These are phyloP conservation scores for Ligustrum vulgare DNA, from an alignment of 257 asterid species.

Conservation along the genomic window DNA sequence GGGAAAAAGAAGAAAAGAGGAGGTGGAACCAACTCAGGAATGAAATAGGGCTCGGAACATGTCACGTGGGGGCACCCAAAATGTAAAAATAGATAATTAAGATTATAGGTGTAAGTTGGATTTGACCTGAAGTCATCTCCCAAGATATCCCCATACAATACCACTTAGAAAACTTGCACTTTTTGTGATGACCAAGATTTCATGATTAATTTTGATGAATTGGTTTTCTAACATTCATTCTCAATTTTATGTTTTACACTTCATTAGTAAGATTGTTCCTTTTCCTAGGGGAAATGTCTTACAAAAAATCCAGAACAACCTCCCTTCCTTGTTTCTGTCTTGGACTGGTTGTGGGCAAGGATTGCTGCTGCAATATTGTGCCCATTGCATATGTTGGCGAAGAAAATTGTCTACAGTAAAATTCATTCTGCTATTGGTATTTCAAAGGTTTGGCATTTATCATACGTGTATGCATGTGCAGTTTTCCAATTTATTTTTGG, in stretches of 20 bases:
- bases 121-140: background rate
- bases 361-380: conserved; percentile 52
- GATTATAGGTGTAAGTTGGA: background rate
- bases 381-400: conserved; percentile 79
- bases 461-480: background rate
- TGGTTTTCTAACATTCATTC: conserved; percentile 18
- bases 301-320: conserved; percentile 65
- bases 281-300: conserved; percentile 75
- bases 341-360: conserved; percentile 78
- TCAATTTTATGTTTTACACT: conserved; percentile 18
- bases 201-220: background rate
- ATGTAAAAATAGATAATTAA: background rate
- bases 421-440: conserved; percentile 72
- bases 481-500: background rate
- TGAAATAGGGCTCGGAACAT: too few relatives aligned
- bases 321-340: conserved; percentile 47
- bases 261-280: conserved; percentile 4
- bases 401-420: conserved; percentile 71
- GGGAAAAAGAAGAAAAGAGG: background rate
- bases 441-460: conserved; percentile 59
- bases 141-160: background rate
- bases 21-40: background rate
- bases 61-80: background rate
- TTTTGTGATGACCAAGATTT: background rate
- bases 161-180: background rate